Evolutionary conservation across 106 monocot genomes (phyloP).

Genomic region (Allium cepa): DNA sequence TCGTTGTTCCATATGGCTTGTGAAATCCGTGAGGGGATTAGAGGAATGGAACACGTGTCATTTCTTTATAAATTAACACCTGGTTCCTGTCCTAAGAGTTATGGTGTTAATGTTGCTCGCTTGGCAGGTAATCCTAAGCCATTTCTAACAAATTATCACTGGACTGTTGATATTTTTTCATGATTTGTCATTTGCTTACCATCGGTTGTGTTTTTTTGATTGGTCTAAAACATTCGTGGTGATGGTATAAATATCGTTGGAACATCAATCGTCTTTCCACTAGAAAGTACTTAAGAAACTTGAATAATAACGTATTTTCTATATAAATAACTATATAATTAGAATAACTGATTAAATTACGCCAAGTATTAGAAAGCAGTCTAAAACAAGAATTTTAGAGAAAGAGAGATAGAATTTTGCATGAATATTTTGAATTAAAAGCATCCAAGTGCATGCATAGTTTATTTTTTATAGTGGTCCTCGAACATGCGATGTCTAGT

Average conservation of each 20-base stretch:
- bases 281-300: no score
- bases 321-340: no score
- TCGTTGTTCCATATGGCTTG: slow-evolving; percentile 89
- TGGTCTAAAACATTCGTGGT: background rate
- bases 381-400: no score
- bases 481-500: no score
- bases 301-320: no score
- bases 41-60: slow-evolving; percentile 73
- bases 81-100: slow-evolving; percentile 94
- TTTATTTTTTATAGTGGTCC: no score
- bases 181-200: background rate
- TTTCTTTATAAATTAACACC: slow-evolving; percentile 76
- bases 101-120: slow-evolving; percentile 96
- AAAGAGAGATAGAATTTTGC: no score
- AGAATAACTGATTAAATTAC: no score
- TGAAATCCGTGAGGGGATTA: slow-evolving; percentile 51
- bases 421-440: no score
- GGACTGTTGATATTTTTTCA: background rate
- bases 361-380: no score
- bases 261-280: background rate
- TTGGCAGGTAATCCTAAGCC: slow-evolving; percentile 54
- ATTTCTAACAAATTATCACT: no score
- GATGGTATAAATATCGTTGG: background rate
- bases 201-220: background rate
- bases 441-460: no score